Conservation (phyloP, 139 green algal genomes). For the Microglena sp. region DNA sequence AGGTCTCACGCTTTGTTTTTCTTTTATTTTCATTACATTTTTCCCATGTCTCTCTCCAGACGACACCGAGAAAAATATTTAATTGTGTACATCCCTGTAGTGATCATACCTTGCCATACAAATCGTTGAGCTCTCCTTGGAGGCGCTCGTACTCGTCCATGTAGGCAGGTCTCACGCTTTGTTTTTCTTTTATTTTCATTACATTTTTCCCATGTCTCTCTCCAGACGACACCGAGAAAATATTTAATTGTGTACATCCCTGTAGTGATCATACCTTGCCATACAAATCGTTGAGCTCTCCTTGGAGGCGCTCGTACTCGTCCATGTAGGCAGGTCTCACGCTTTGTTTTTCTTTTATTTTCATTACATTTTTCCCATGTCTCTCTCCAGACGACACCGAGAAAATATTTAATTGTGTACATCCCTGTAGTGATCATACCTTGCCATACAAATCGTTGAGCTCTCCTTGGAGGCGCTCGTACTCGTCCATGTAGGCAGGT, state of each 20-base stretch:
- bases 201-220: too few relatives aligned
- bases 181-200: too few relatives aligned
- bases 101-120: conserved; percentile 32
- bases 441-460: conserved; percentile 52
- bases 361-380: too few relatives aligned
- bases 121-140: conserved; percentile 54
- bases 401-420: too few relatives aligned
- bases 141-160: conserved; percentile 81
- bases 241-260: too few relatives aligned
- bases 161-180: conserved; percentile 65
- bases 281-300: conserved; percentile 61
- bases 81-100: too few relatives aligned
- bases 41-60: too few relatives aligned
- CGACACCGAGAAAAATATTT: too few relatives aligned
- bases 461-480: conserved; percentile 66
- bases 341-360: too few relatives aligned
- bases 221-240: too few relatives aligned
- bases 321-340: conserved; percentile 77
- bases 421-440: conserved; percentile 1
- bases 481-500: conserved; percentile 80
- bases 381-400: too few relatives aligned
- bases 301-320: conserved; percentile 72
- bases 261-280: conserved; percentile 2
- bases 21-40: too few relatives aligned
- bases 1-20: conserved; percentile 57